Percentiles rank a stretch among this genome's conserved stretches.
Conservation (phyloP, 805 yeast genomes). For the Komagataella mondaviorum region DNA sequence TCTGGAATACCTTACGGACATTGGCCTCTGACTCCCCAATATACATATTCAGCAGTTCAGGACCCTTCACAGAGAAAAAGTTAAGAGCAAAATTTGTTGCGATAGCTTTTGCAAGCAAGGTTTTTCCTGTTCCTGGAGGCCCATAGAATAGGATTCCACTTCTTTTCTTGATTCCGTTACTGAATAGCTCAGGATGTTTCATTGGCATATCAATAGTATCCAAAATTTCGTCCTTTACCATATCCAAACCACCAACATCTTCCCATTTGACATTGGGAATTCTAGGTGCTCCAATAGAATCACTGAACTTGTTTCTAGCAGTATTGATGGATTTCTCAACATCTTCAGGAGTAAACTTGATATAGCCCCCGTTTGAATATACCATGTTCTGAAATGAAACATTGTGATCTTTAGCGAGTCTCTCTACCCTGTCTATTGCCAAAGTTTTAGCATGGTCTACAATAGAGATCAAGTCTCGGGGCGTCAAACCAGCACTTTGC, state of each 20-base stretch:
- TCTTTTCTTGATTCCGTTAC: slow-evolving; percentile 82
- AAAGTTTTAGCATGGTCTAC: slow-evolving; percentile 47
- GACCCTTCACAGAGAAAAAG: slow-evolving; percentile 89
- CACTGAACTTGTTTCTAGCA: slow-evolving; percentile 82
- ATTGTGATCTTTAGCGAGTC: slow-evolving; percentile 13
- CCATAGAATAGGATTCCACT: slow-evolving; percentile 93
- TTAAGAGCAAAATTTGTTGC: slow-evolving; percentile 92
- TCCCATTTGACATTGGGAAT: slow-evolving; percentile 95
- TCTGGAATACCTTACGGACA: slow-evolving; percentile 86
- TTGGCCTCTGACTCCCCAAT: slow-evolving; percentile 98
- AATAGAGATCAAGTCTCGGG: slow-evolving; percentile 66
- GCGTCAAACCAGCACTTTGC: slow-evolving; percentile 89
- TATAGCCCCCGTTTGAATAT: slow-evolving; percentile 40
- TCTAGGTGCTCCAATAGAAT: slow-evolving; percentile 92
- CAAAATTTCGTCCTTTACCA: slow-evolving; percentile 81
- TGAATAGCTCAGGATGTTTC: slow-evolving; percentile 82
- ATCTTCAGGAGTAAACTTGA: slow-evolving; percentile 43
- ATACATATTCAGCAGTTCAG: slow-evolving; percentile 92
- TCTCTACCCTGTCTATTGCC: slow-evolving; percentile 36
- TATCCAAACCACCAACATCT: slow-evolving; percentile 90
- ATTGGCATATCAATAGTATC: slow-evolving; percentile 96
- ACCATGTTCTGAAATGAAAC: slow-evolving; percentile 19
- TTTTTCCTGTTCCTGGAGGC: slow-evolving; percentile 98
- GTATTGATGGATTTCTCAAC: slow-evolving; percentile 59
- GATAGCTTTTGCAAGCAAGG: slow-evolving; percentile 89